Evolutionary conservation across 495 filamentous ascomycete species (phyloP).

Genomic region (Podospora comata): DNA sequence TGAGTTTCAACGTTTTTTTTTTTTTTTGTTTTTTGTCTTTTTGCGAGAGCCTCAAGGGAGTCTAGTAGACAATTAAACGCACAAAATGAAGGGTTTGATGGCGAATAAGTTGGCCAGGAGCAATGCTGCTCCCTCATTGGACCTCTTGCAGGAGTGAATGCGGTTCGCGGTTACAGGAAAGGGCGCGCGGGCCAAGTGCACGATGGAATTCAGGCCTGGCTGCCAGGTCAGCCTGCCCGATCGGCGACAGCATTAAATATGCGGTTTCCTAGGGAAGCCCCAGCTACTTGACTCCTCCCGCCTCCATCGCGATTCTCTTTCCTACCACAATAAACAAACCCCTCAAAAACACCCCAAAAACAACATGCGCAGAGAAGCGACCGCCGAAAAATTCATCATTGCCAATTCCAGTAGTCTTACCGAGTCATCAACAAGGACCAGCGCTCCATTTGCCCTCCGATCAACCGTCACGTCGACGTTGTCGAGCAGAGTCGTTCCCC

Average conservation of each 20-base stretch:
- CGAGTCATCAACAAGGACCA: slow-evolving; percentile 12
- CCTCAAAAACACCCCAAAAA: slow-evolving; percentile 12
- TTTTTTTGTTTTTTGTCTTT: too few species aligned
- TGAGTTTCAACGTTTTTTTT: not conserved
- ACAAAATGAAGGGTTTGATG: not conserved
- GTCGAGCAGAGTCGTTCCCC: slow-evolving; percentile 8
- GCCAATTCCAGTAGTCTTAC: slow-evolving; percentile 29
- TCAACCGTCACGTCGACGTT: slow-evolving; percentile 11
- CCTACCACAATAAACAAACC: slow-evolving; percentile 17
- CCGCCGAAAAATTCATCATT: slow-evolving; percentile 22
- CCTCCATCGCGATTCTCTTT: slow-evolving; percentile 26
- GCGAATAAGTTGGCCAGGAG: not conserved
- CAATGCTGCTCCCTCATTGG: not conserved
- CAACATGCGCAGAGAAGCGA: slow-evolving; percentile 33
- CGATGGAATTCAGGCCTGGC: not conserved
- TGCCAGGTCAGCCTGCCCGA: not conserved
- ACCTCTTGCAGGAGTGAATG: not conserved
- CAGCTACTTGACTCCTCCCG: slow-evolving; percentile 12
- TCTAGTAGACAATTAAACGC: not conserved
- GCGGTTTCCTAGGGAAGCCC: slow-evolving; percentile 1
- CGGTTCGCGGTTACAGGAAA: not conserved
- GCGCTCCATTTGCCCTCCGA: not conserved
- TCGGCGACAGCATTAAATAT: not conserved
- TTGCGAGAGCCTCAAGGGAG: not conserved
- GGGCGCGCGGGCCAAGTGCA: not conserved